Evolutionary conservation across 2,329 filamentous ascomycete species (phyloP), one percentile per base, ranked within the genome.

Genomic region (Fusarium sp.): DNA sequence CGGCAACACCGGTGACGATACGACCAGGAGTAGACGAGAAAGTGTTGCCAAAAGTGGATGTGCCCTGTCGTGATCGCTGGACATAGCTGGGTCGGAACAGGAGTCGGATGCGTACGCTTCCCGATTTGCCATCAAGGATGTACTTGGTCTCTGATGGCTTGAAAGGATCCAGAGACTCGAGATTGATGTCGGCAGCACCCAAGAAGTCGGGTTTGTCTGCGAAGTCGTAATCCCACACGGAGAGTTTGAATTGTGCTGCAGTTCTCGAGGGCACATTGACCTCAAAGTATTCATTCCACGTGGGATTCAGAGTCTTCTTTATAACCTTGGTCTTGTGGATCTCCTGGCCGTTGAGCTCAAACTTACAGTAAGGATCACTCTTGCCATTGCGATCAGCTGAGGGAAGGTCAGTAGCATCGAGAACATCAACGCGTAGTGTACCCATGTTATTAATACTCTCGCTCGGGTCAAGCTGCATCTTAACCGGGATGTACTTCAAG

Each of bases 381-480:
- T 93, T 98, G 76, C 96, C 96, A 80, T 99, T 99, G 39, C 95
- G 92, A 80, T 99, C 96, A 35, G 96, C 96, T 3, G 96, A 92
- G 13, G 96, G 96, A n/a, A 99, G 89, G 68, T 98, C 92, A 14
- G 90, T 85, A 24, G 92, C 96, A 81, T 98, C 95, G 42, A 98
- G 85, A 24, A 99, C 89, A 78, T 98, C 95, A n/a, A 99, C 94
- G 26, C 95, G 93, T 28, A 99, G 91, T 66, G 91, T 95, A 68
- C 96, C 96, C 90, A 98, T 97, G 84, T 99, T 99, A 89, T 98
- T 98, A 87, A 99, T 98, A 79, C 95, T 98, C 84, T 99, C 96
- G 78, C 92, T 94, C 0, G 96, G 93, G 79, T 99, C 95, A 55
- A 99, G 92, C 64, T 91, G 87, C 96, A 99, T 99, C 85, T 94